Conservation (phyloP, 78 protist species). For the Corallochytrium limacisporum region DNA sequence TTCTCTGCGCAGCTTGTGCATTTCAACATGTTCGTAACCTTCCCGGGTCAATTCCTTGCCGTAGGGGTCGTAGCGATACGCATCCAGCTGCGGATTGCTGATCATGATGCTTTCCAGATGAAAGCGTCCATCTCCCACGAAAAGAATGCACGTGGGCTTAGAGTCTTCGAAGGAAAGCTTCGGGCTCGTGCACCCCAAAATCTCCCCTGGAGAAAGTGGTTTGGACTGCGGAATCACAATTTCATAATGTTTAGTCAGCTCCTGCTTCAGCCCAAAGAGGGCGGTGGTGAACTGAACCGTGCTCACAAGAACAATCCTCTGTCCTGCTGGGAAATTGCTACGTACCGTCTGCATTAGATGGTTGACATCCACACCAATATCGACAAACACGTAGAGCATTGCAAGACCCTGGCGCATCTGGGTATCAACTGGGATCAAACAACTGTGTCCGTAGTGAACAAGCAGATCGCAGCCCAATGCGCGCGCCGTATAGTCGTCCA, state of each 20-base stretch:
- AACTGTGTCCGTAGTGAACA: constrained; percentile 96
- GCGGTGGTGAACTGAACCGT: constrained; percentile 83
- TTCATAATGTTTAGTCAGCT: constrained; percentile 15
- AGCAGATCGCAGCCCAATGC: constrained; percentile 86
- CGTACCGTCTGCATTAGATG: constrained; percentile 71
- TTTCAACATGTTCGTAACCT: constrained; percentile 51
- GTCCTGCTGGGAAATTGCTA: constrained; percentile 30
- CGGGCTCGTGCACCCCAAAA: constrained; percentile 42
- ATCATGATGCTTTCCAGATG: constrained; percentile 93
- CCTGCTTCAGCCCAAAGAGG: constrained; percentile 23
- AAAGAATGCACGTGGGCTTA: neutral
- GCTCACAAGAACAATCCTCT: constrained; percentile 38
- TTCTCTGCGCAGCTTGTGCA: constrained; percentile 26
- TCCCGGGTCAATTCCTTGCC: constrained; percentile 52
- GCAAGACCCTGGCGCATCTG: constrained; percentile 23
- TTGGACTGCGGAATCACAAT: constrained; percentile 67
- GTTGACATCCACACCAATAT: constrained; percentile 60
- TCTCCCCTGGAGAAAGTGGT: constrained; percentile 90
- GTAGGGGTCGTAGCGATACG: constrained; percentile 78
- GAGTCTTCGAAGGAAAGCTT: neutral
- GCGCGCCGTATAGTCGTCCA: constrained; percentile 84
- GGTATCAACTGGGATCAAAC: constrained; percentile 39
- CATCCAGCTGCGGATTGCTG: constrained; percentile 73
- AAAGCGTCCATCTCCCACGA: constrained; percentile 93
- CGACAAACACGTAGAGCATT: constrained; percentile 88